Percentiles rank a stretch among this genome's conserved stretches.
Evolutionary conservation across 139 green algal species (phyloP).

Genomic region (Coelastrella sp.): DNA sequence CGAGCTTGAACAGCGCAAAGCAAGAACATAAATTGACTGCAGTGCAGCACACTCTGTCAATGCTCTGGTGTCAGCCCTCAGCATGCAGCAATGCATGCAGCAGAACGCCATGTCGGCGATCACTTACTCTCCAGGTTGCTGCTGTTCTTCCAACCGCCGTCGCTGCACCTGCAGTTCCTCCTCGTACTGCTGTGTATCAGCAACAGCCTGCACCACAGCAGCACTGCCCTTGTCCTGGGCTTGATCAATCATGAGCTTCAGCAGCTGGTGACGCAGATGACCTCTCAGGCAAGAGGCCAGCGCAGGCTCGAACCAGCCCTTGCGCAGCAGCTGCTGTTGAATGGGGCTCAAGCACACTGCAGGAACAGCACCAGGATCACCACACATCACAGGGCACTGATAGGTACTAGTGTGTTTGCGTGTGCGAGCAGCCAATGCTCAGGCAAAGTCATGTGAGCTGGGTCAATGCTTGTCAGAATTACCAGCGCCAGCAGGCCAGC

Average conservation of each 20-base stretch:
- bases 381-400: background rate
- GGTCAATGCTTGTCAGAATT: too few relatives aligned
- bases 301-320: constrained; percentile 70
- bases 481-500: too few relatives aligned
- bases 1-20: background rate
- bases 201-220: background rate
- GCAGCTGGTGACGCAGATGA: constrained; percentile 63
- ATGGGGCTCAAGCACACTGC: background rate
- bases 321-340: constrained; percentile 63
- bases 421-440: too few relatives aligned
- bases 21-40: background rate
- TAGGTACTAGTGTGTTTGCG: background rate
- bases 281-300: constrained; percentile 71
- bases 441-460: too few relatives aligned
- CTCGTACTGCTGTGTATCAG: background rate
- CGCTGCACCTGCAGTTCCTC: background rate
- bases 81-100: background rate
- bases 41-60: background rate
- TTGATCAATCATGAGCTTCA: constrained; percentile 59
- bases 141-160: constrained; percentile 5
- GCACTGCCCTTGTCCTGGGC: background rate
- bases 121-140: constrained; percentile 22
- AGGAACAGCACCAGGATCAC: background rate
- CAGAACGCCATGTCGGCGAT: background rate
- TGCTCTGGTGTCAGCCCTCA: background rate